These are phyloP conservation scores for Agrocybe praecox DNA, from an alignment of 768 basidiomycete species.

Conservation along the genomic window DNA sequence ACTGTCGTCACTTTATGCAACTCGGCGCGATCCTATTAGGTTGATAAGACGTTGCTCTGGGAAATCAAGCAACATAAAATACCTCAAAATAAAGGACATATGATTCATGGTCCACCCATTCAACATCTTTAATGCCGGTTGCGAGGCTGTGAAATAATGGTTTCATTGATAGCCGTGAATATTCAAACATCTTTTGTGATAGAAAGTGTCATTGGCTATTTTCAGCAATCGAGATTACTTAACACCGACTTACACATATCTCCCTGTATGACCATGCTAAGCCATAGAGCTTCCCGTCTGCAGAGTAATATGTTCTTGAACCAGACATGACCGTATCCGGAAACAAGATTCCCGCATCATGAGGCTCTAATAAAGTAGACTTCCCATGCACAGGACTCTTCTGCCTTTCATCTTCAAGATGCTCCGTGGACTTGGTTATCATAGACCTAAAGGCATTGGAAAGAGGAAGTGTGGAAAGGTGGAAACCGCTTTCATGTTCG, in stretches of 20 bases:
- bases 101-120: conserved; percentile 40
- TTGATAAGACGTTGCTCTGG: not conserved
- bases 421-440: conserved; percentile 51
- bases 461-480: conserved; percentile 41
- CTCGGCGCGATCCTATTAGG: conserved; percentile 40
- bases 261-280: conserved; percentile 51
- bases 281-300: conserved; percentile 33
- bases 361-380: conserved; percentile 20
- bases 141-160: conserved; percentile 29
- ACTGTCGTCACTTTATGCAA: conserved; percentile 33
- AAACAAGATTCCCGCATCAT: conserved; percentile 23
- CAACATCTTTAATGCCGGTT: conserved; percentile 28
- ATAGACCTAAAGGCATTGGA: conserved; percentile 67
- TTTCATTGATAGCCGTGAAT: conserved; percentile 26
- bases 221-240: not conserved
- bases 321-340: conserved; percentile 20
- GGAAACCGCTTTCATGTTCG: conserved; percentile 21
- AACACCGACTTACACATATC: conserved; percentile 34
- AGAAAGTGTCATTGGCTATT: not conserved
- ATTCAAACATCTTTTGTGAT: conserved; percentile 39
- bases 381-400: conserved; percentile 7
- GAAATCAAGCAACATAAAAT: not conserved
- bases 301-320: conserved; percentile 22
- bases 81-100: conserved; percentile 46
- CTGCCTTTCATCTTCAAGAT: conserved; percentile 25